Percentiles rank a stretch among this genome's conserved stretches.
Conservation (phyloP, 495 filamentous ascomycete species). For the Aspergillus taichungensis region DNA sequence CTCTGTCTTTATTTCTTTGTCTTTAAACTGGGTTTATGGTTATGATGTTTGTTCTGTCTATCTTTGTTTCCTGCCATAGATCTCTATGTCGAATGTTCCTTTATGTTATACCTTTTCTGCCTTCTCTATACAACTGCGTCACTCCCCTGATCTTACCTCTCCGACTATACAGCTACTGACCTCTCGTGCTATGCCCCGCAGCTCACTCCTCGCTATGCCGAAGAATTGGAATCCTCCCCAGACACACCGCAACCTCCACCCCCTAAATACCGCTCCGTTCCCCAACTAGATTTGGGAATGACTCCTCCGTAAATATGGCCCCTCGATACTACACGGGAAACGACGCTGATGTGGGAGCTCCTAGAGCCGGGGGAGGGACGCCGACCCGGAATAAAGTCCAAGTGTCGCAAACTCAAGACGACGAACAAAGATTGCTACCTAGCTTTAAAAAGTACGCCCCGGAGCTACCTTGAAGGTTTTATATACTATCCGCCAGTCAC, state of each 20-base stretch:
- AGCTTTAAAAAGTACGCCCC: slow-evolving; percentile 4
- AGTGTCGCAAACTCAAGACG: neutral
- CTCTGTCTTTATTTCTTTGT: neutral
- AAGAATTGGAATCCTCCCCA: slow-evolving; percentile 6
- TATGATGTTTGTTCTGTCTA: no score
- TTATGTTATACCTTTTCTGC: no score
- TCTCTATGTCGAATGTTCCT: no score
- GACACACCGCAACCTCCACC: slow-evolving; percentile 14
- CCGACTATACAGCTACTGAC: neutral
- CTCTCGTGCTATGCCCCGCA: slow-evolving; percentile 3
- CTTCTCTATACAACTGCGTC: no score
- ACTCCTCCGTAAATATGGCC: slow-evolving; percentile 22
- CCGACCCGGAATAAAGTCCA: slow-evolving; percentile 1
- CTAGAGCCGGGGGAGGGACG: slow-evolving; percentile 3
- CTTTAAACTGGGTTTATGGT: no score
- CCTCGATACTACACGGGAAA: neutral
- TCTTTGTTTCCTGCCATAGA: no score
- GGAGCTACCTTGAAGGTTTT: neutral
- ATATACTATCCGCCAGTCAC: no score
- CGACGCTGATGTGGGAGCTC: slow-evolving; percentile 5
- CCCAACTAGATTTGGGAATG: slow-evolving; percentile 19
- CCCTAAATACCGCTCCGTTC: slow-evolving; percentile 17
- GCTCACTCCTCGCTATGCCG: slow-evolving; percentile 25
- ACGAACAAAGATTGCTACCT: slow-evolving; percentile 18
- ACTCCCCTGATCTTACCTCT: no score